Conservation (phyloP, 2,329 filamentous ascomycete genomes). For the Monosporascus sp. region DNA sequence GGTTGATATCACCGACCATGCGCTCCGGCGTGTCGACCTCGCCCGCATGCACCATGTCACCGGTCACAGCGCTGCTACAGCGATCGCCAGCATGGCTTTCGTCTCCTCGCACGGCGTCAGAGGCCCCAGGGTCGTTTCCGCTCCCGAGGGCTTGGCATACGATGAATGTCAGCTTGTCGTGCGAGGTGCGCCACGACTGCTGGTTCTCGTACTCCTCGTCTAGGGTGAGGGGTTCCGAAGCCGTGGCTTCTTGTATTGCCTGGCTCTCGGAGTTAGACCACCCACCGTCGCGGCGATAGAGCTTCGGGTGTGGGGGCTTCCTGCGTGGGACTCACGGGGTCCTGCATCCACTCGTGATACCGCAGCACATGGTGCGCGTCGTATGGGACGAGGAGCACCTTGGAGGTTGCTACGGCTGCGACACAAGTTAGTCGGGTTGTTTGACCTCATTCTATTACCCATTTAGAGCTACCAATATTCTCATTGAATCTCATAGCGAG, state of each 20-base stretch:
- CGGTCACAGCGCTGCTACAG: neutral
- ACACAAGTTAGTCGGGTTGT: neutral
- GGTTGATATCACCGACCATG: slow-evolving; percentile 74
- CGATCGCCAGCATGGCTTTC: neutral
- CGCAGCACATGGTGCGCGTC: slow-evolving; percentile 71
- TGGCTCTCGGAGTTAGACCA: slow-evolving; percentile 24
- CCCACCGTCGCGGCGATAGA: neutral
- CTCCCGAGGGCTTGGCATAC: slow-evolving; percentile 47
- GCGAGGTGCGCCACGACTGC: slow-evolving; percentile 72
- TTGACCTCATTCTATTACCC: neutral
- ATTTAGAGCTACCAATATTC: slow-evolving; percentile 31
- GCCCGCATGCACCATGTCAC: slow-evolving; percentile 27
- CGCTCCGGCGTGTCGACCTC: slow-evolving; percentile 47
- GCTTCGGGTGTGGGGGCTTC: neutral
- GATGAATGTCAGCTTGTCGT: slow-evolving; percentile 92
- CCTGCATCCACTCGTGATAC: slow-evolving; percentile 92
- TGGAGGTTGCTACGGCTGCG: slow-evolving; percentile 61
- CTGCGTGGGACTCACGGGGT: slow-evolving; percentile 47
- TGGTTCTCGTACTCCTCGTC: slow-evolving; percentile 89
- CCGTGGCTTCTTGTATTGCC: slow-evolving; percentile 77
- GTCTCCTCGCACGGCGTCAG: neutral
- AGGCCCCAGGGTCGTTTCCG: neutral
- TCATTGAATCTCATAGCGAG: slow-evolving; percentile 26
- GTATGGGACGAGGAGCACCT: slow-evolving; percentile 78
- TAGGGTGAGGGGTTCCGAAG: slow-evolving; percentile 77